Evolutionary conservation across 345 rosid species (phyloP).

Genomic region (Acer campestre): DNA sequence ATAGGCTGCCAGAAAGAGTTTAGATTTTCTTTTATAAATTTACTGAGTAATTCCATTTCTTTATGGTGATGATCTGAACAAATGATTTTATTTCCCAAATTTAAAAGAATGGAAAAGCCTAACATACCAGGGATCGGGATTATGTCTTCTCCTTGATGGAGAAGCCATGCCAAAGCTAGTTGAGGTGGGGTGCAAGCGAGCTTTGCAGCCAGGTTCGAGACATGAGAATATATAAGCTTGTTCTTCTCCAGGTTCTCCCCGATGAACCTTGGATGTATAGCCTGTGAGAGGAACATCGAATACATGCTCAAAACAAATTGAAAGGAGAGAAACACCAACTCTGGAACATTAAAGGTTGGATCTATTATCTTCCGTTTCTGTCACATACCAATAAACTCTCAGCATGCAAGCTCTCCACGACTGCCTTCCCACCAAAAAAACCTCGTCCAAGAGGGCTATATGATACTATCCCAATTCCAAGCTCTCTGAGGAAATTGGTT

Average conservation of each 20-base stretch:
- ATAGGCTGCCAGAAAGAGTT: too few species aligned
- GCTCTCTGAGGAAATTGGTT: conserved; percentile 28
- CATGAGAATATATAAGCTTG: conserved; percentile 34
- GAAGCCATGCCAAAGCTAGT: conserved; percentile 52
- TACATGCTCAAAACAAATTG: not conserved
- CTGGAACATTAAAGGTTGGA: too few species aligned
- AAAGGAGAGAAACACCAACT: too few species aligned
- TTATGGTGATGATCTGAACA: too few species aligned
- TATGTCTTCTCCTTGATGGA: conserved; percentile 53
- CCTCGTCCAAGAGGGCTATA: conserved; percentile 49
- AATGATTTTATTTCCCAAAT: too few species aligned
- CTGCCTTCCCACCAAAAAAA: conserved; percentile 46
- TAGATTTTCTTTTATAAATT: too few species aligned
- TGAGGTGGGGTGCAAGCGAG: conserved; percentile 44
- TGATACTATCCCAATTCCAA: conserved; percentile 42
- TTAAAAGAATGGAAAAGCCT: not conserved
- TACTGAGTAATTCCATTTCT: too few species aligned
- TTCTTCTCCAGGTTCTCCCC: conserved; percentile 54
- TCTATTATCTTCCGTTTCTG: too few species aligned
- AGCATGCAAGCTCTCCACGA: conserved; percentile 34
- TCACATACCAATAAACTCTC: conserved; percentile 29
- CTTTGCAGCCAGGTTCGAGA: conserved; percentile 38
- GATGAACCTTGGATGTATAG: conserved; percentile 43
- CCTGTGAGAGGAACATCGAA: conserved; percentile 12
- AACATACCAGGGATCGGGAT: conserved; percentile 52